These are phyloP conservation scores for Plantago elongata DNA, from an alignment of 257 asterid genomes.

Conservation along the genomic window DNA sequence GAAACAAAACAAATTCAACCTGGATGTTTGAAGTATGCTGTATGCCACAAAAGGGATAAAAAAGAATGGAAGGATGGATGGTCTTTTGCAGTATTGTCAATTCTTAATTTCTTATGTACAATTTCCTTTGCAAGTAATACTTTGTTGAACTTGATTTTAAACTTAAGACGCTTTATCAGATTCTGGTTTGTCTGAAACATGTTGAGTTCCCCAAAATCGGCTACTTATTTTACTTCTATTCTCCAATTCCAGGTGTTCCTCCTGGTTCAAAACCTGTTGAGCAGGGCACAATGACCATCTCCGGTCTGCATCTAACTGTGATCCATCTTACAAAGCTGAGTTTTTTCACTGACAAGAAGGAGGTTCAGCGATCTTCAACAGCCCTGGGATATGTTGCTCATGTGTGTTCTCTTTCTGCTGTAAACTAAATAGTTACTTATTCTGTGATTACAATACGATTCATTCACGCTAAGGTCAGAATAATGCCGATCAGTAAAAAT, in stretches of 20 bases:
- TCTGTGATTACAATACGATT: slow-evolving; percentile 11
- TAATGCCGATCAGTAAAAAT: too few species aligned
- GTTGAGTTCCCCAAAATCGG: slow-evolving; percentile 8
- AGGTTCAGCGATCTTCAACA: slow-evolving; percentile 86
- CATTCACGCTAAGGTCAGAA: not conserved
- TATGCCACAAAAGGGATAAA: slow-evolving; percentile 10
- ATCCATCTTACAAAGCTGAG: slow-evolving; percentile 86
- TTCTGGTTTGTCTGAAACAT: slow-evolving; percentile 16
- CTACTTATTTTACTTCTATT: slow-evolving; percentile 12
- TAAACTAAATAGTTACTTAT: slow-evolving; percentile 13
- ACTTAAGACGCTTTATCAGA: slow-evolving; percentile 12
- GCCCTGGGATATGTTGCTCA: slow-evolving; percentile 96
- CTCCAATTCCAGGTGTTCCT: slow-evolving; percentile 46
- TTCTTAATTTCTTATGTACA: not conserved
- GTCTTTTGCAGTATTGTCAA: too few species aligned
- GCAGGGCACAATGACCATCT: slow-evolving; percentile 75
- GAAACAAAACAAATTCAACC: too few species aligned
- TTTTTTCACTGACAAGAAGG: slow-evolving; percentile 96
- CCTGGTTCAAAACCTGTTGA: slow-evolving; percentile 66
- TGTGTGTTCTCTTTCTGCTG: slow-evolving; percentile 48
- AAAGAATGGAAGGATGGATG: not conserved
- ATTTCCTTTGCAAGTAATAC: slow-evolving; percentile 11
- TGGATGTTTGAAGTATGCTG: slow-evolving; percentile 8
- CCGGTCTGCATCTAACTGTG: slow-evolving; percentile 84
- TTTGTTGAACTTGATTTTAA: slow-evolving; percentile 9